phyloP scores from a whole-genome alignment of 495 filamentous ascomycete species.

The Annulohypoxylon nitens region DNA sequence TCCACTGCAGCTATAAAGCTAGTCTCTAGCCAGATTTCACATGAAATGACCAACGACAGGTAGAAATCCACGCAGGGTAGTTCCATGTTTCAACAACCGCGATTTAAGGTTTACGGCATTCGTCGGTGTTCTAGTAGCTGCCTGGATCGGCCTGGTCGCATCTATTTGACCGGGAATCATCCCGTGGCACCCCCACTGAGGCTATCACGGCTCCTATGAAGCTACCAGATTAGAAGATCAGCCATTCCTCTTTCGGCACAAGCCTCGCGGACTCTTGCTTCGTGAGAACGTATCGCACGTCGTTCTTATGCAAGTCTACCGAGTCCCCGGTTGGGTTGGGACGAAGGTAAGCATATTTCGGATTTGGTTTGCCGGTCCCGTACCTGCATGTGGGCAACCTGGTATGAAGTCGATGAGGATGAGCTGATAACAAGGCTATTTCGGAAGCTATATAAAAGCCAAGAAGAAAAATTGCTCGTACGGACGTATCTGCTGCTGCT shows the following conservation, averaged over 20 bases:
- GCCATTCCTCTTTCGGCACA: conserved; percentile 8
- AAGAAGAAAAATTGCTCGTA: not conserved
- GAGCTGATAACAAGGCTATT: not conserved
- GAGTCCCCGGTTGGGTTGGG: conserved; percentile 20
- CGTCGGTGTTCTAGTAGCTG: conserved; percentile 26
- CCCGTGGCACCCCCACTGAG: conserved; percentile 5
- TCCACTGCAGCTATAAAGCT: not conserved
- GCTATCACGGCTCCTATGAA: conserved; percentile 26
- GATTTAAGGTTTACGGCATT: conserved; percentile 35
- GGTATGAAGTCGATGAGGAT: not conserved
- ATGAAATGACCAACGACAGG: conserved; percentile 23
- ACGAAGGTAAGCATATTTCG: conserved; percentile 10
- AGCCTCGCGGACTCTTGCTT: conserved; percentile 18
- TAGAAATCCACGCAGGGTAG: conserved; percentile 15
- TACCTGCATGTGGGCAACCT: conserved; percentile 31
- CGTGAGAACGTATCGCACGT: not conserved
- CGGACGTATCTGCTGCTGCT: not conserved
- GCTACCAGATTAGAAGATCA: conserved; percentile 11
- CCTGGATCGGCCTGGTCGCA: conserved; percentile 15
- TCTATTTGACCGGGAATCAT: conserved; percentile 8
- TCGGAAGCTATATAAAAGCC: not conserved
- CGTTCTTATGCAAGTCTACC: conserved; percentile 18
- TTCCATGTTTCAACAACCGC: conserved; percentile 11
- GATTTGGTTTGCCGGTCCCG: conserved; percentile 17
- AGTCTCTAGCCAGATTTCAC: conserved; percentile 25